phyloP scores from a whole-genome alignment of 176 grass and related monocot genomes.

The Microstegium vimineum region DNA sequence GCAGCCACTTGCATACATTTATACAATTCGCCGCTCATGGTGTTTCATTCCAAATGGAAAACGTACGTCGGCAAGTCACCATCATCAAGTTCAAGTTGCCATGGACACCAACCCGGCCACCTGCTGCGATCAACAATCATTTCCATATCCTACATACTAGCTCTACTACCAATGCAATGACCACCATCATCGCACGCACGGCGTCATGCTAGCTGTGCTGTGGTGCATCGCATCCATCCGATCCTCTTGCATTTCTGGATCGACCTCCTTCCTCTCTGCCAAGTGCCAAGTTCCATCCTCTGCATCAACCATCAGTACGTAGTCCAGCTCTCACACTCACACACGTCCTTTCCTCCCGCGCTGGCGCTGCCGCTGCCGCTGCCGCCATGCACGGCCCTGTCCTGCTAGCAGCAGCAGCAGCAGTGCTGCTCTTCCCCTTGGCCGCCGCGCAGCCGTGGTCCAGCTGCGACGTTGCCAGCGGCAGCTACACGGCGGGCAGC shows the following conservation, averaged over 20 bases:
- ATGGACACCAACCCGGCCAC: neutral
- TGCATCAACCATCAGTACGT: no score
- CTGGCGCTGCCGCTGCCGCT: no score
- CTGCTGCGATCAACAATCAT: neutral
- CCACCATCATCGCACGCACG: no score
- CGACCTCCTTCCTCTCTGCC: neutral
- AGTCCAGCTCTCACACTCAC: neutral
- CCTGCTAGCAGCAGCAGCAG: neutral
- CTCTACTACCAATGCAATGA: no score
- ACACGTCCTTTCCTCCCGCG: neutral
- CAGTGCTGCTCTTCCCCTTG: neutral
- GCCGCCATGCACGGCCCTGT: neutral
- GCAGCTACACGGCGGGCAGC: conserved; percentile 40
- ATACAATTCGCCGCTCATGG: neutral
- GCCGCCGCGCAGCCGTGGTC: conserved; percentile 16
- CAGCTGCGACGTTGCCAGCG: neutral
- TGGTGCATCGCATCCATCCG: no score
- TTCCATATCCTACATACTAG: neutral
- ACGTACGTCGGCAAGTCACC: neutral
- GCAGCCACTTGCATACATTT: neutral
- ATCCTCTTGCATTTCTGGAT: neutral
- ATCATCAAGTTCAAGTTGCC: neutral
- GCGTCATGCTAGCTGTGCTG: no score
- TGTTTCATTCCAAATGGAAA: neutral
- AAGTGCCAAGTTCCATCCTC: neutral